These are phyloP conservation scores for Lipomyces orientalis DNA, from an alignment of 805 yeast genomes.

Conservation along the genomic window DNA sequence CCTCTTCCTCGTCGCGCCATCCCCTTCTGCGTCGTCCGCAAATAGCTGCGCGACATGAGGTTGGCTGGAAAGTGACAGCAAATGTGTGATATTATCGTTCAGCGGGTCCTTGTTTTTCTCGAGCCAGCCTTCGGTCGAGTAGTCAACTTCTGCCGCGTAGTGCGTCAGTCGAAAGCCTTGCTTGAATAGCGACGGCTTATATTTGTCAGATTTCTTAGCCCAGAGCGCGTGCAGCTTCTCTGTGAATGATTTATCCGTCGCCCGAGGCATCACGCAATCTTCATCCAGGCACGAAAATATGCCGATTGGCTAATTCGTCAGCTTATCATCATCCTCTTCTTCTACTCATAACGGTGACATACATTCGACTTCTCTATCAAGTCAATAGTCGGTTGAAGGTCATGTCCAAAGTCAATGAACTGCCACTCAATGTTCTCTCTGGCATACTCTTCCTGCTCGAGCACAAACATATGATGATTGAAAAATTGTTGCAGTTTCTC, in stretches of 20 bases:
- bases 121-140: conserved; percentile 89
- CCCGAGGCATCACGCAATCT: conserved; percentile 92
- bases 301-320: conserved; percentile 62
- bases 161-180: conserved; percentile 85
- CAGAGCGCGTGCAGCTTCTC: conserved; percentile 76
- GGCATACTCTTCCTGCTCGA: conserved; percentile 96
- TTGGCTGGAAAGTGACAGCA: conserved; percentile 65
- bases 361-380: conserved; percentile 71
- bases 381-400: conserved; percentile 91
- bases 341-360: background rate
- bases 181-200: conserved; percentile 72
- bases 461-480: conserved; percentile 92
- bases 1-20: conserved; percentile 42
- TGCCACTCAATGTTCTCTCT: conserved; percentile 94
- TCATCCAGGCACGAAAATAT: conserved; percentile 87
- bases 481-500: conserved; percentile 97
- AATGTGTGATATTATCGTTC: conserved; percentile 69
- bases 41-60: conserved; percentile 63
- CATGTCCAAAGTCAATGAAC: conserved; percentile 92
- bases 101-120: conserved; percentile 94
- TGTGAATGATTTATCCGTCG: conserved; percentile 80
- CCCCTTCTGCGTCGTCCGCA: conserved; percentile 45
- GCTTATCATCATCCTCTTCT: background rate
- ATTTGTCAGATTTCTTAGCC: conserved; percentile 60
- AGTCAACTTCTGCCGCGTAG: conserved; percentile 97